Evolutionary conservation across 805 yeast species (phyloP), one percentile per base, ranked within the genome.

Genomic region (Suhomyces canberraensis): DNA sequence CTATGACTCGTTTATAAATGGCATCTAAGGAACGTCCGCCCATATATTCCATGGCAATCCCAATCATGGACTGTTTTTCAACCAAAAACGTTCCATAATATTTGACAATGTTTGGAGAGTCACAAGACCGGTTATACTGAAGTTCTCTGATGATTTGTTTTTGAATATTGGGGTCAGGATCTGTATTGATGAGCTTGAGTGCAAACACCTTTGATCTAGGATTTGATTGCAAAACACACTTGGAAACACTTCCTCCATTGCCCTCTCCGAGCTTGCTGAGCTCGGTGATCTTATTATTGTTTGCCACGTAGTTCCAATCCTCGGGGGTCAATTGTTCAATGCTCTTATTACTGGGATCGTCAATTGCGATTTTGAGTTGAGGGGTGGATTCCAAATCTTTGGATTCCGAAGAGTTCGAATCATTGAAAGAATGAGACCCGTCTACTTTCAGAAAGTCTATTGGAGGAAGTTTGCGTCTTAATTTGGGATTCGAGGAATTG

Each of bases 1-100:
- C 66, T 33, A 80, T 73, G 30, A 89, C 84, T 38, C 79, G 75
- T 50, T 83, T 82, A 64, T 91, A 89, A n/a, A 91, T 79, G 1
- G 96, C 88, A 53, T 93, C 97, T 41, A 93, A 63, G 3, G 96
- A 87, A 29, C 79, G 76, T 1, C 97, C 98, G 17, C 89, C 96
- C 89, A 95, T 93, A 58, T 78, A 93, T 60, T 93, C 98, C 98
- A 93, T 93, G 32, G 96, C 88, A 19, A 93, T 93, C 48, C 86
- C 89, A 27, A 93, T 89, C 52, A 89, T 78, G 19, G 89, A 84
- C 42, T 75, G 79, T 39, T 75, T 75, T 51, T 82, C 86, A 49
- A 84, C 81, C 46, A 86, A 69, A 53, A 86, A 93, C 45, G 96
- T 89, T 6, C 98, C 98, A 58, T 87, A 91, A 59, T 93, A 93